A percentile compares a stretch with the other conserved stretches of the same genome.
Conservation (phyloP, 2,329 filamentous ascomycete genomes). For the Fusarium udum region DNA sequence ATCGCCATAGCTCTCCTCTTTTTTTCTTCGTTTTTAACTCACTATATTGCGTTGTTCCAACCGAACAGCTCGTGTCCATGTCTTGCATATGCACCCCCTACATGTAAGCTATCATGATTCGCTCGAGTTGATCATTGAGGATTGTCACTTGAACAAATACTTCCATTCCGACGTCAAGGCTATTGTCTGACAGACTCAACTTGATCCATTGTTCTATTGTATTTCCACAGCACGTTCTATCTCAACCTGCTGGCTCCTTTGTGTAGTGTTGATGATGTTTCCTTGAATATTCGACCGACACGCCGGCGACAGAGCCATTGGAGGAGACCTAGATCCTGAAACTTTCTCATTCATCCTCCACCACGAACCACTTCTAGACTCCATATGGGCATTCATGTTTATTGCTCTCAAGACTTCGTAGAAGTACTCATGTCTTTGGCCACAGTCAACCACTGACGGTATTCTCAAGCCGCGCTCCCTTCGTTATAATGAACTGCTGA, state of each 20-base stretch:
- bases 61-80: not conserved
- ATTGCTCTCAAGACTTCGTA: not conserved
- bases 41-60: not conserved
- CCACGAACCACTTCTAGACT: not conserved
- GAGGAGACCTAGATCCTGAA: not conserved
- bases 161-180: not conserved
- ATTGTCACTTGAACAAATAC: not conserved
- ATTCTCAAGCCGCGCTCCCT: not conserved
- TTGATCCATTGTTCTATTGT: not conserved
- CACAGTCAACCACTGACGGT: not conserved
- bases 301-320: too few species aligned
- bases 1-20: not conserved
- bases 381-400: too few species aligned
- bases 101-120: not conserved
- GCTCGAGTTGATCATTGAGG: not conserved
- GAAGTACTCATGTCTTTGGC: not conserved
- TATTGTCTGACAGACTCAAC: not conserved
- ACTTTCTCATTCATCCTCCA: not conserved
- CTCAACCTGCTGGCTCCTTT: not conserved
- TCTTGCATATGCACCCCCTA: not conserved
- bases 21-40: not conserved
- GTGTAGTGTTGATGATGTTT: not conserved
- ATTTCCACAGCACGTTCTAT: not conserved
- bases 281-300: not conserved
- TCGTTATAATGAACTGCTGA: not conserved